Conservation (phyloP, 306 rosid species). For the Ceratonia siliqua region DNA sequence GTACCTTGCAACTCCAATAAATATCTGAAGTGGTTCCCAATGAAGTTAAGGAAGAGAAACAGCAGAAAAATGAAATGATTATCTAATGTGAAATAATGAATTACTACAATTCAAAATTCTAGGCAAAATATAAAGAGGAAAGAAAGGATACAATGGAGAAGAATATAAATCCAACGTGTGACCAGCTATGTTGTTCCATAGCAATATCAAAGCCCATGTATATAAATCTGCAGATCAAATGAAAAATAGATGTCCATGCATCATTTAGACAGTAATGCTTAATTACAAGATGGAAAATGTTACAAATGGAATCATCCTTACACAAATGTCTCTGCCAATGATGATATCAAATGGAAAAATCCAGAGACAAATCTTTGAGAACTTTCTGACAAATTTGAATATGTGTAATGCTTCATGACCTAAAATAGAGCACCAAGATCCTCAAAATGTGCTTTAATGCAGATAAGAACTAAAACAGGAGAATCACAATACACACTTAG, state of each 20-base stretch:
- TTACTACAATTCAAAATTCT: conserved; percentile 13
- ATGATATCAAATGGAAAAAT: conserved; percentile 93
- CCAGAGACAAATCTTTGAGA: conserved; percentile 89
- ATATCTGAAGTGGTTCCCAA: conserved; percentile 58
- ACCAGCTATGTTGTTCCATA: conserved; percentile 99
- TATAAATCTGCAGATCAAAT: conserved; percentile 73
- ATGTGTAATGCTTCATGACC: conserved; percentile 99
- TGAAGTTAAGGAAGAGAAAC: conserved; percentile 64
- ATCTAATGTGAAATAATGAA: conserved; percentile 32
- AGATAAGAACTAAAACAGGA: conserved; percentile 12
- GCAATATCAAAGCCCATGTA: conserved; percentile 99
- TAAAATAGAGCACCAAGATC: conserved; percentile 41
- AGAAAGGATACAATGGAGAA: conserved; percentile 95
- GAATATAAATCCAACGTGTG: conserved; percentile 96
- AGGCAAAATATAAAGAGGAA: not conserved
- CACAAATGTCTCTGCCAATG: conserved; percentile 97
- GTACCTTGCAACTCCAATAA: conserved; percentile 92
- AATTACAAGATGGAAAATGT: conserved; percentile 24
- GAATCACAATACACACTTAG: conserved; percentile 45
- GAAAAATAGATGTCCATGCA: conserved; percentile 13
- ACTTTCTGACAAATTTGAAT: conserved; percentile 86
- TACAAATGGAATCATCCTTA: conserved; percentile 48
- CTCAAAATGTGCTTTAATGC: conserved; percentile 22
- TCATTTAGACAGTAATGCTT: conserved; percentile 25
- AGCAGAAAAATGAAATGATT: conserved; percentile 23